Base-by-base conservation (phyloP, 2,329 filamentous ascomycete genomes). In the Daldinia eschscholtzii region DNA sequence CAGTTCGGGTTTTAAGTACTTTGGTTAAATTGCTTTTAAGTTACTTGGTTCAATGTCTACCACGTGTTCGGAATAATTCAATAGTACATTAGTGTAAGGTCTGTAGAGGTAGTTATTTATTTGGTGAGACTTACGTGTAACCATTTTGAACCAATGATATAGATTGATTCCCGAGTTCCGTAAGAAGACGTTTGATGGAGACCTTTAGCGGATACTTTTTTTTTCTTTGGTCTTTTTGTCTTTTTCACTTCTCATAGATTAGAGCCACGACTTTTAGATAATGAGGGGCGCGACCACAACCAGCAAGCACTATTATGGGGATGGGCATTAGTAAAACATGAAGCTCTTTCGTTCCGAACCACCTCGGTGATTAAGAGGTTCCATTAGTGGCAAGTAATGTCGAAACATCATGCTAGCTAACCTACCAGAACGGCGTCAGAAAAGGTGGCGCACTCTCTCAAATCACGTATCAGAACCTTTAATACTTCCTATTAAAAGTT, bases 361-460 rank as follows among this genome's bases (percentile, higher is more conserved):
- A 35, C 18, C 44, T 28, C 37, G 41, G 57, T 61, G 44, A 64
- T 61, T 64, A 58, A 61, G 58, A 57, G 57, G 65, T 64, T 65
- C 41, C 61, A 68, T 68, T 35, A 37, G 44, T 57, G 20, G 41
- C 37, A 64, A 57, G 61, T 57, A 57, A 61, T 64, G 57, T 57
- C 57, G 61, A 64, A 30, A 57, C n/a, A 28, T 52, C 18, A 61
- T 59, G 48, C 52, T 26, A 23, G 20, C 20, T 23, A 23, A 39
- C 15, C 3, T 53, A 35, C 13, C 3, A n/a, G n/a, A n/a, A n/a
- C n/a, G n/a, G n/a, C n/a, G n/a, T n/a, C n/a, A n/a, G n/a, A n/a
- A n/a, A n/a, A n/a, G n/a, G n/a, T n/a, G n/a, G n/a, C n/a, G n/a
- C n/a, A n/a, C n/a, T n/a, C n/a, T n/a, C n/a, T n/a, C n/a, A n/a